Percentiles rank a stretch among this genome's conserved stretches.
phyloP scores from a whole-genome alignment of 768 basidiomycete genomes.

The Termitomyces sp. region DNA sequence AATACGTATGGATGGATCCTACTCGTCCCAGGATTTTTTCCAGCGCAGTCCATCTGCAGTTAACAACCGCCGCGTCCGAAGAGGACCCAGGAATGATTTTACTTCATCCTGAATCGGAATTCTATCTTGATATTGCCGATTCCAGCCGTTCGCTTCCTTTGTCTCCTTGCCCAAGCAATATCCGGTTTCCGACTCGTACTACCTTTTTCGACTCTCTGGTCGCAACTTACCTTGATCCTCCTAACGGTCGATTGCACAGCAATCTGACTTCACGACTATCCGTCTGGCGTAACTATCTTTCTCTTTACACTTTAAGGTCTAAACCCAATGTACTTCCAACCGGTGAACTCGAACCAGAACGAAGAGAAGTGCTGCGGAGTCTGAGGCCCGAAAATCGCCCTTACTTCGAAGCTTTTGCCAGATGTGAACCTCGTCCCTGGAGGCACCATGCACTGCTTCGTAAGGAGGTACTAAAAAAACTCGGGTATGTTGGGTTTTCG shows the following conservation, averaged over 20 bases:
- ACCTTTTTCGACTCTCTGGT: not conserved
- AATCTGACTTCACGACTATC: not conserved
- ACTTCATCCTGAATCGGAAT: slow-evolving; percentile 11
- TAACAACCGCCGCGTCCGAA: not conserved
- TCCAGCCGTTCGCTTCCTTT: slow-evolving; percentile 9
- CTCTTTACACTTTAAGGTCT: slow-evolving; percentile 8
- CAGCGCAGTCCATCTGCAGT: not conserved
- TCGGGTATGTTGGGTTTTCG: not conserved
- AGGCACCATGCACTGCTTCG: not conserved
- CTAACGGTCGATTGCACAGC: not conserved
- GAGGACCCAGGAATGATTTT: slow-evolving; percentile 7
- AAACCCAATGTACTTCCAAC: not conserved
- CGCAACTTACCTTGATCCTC: not conserved
- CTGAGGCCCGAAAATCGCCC: slow-evolving; percentile 10
- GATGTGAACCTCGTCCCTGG: not conserved
- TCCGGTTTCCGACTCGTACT: slow-evolving; percentile 10
- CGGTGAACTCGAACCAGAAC: slow-evolving; percentile 8
- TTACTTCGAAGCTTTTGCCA: slow-evolving; percentile 3
- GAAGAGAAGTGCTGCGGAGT: slow-evolving; percentile 1
- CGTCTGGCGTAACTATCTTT: not conserved
- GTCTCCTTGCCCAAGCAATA: slow-evolving; percentile 6
- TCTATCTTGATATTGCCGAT: slow-evolving; percentile 10
- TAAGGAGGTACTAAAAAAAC: not conserved
- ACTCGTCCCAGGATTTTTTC: not conserved
- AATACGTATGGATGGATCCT: not conserved